These are phyloP conservation scores for Aspergillus neoniger DNA, from an alignment of 2,329 filamentous ascomycete genomes.

Conservation along the genomic window DNA sequence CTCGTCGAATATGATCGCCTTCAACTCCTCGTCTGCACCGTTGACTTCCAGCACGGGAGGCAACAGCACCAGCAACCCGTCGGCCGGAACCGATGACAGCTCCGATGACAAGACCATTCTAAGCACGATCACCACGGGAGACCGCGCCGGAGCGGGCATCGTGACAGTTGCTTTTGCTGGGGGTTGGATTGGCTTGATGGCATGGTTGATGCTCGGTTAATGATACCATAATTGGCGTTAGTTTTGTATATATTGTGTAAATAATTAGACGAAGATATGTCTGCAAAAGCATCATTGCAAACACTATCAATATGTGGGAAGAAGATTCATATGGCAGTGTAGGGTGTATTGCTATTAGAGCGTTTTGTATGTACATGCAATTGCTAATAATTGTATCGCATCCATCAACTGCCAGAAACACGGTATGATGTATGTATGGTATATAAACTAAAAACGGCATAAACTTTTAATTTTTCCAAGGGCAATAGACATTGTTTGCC, in stretches of 20 bases:
- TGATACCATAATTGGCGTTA: neutral
- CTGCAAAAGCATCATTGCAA: too few species aligned
- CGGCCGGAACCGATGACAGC: constrained; percentile 31
- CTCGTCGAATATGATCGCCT: constrained; percentile 58
- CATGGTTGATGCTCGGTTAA: constrained; percentile 34
- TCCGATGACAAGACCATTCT: neutral
- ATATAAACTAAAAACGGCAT: too few species aligned
- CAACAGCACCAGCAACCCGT: constrained; percentile 46
- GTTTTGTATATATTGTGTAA: neutral
- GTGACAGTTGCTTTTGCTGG: constrained; percentile 37
- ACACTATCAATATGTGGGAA: too few species aligned
- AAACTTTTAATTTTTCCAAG: too few species aligned
- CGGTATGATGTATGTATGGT: too few species aligned
- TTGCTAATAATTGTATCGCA: too few species aligned
- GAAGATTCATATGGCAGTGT: too few species aligned
- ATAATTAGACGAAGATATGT: neutral
- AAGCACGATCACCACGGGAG: constrained; percentile 32
- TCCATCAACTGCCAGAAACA: too few species aligned
- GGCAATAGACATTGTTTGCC: too few species aligned
- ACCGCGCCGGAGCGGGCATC: constrained; percentile 43
- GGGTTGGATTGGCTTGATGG: constrained; percentile 31
- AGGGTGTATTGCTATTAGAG: too few species aligned
- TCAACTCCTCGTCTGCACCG: constrained; percentile 47
- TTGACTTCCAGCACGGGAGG: constrained; percentile 55
- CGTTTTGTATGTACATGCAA: neutral